Evolutionary conservation across 768 basidiomycete genomes (phyloP), one percentile per base, ranked within the genome.

Genomic region (Russula olivacea): DNA sequence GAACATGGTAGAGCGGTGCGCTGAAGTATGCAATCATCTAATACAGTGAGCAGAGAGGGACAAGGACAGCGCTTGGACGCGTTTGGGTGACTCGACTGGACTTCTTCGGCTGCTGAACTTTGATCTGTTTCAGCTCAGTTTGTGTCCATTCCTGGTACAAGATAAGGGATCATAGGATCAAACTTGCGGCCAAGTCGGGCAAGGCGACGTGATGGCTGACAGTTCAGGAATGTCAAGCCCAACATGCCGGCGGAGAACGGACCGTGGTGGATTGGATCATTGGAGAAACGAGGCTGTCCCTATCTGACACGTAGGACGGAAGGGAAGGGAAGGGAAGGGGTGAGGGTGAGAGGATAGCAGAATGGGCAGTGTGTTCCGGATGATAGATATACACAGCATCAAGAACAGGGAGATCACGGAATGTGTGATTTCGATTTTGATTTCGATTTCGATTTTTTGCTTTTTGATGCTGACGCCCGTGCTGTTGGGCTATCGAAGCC

Each of bases 381-480:
- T 55, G 45, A 47, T 21, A n/a, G 21, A 49, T 25, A 47, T 23
- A 47, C 56, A 38, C 43, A 52, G 61, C 57, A 58, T 48, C 45
- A 21, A 40, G 55, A 51, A 23, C n/a, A n/a, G 15, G 51, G 25
- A 2, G 43, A 58, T 59, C 57, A 59, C 45, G 51, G n/a, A 21
- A 40, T 40, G 12, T 36, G 12, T 12, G 36, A 36, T 36, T 36
- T 36, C 12, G 36, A 53, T 52, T 28, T 11, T 47, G 43, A 48
- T 48, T 59, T 40, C 5, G 10, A 23, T 9, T 19, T 34, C 11
- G 34, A 52, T 52, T 28, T 15, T 47, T 40, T 17, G 5, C 10
- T n/a, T 30, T 21, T 30, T 21, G 50, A 23, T 23, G 40, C 6
- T 38, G 34, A 21, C 51, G n/a, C 51, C 51, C 8, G 51, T 36